A percentile compares a stretch with the other conserved stretches of the same genome.
phyloP scores from a whole-genome alignment of 2,329 filamentous ascomycete species.

The Fusarium musae region DNA sequence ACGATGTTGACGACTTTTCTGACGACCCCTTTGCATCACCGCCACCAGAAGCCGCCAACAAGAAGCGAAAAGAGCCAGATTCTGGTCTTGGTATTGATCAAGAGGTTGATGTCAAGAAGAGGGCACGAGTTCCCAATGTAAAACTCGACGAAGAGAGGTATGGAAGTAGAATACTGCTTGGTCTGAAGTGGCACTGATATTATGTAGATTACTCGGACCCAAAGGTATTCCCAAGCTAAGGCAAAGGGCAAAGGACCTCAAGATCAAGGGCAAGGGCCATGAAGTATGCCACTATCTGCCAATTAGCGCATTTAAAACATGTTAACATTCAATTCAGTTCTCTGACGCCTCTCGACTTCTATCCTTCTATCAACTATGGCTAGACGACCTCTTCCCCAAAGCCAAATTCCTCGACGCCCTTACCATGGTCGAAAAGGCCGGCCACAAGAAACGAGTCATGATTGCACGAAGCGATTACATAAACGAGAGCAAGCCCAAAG shows the following conservation, averaged over 20 bases:
- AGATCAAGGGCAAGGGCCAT: conserved; percentile 92
- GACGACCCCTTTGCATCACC: conserved; percentile 62
- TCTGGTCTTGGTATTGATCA: conserved; percentile 82
- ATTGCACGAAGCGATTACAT: conserved; percentile 85
- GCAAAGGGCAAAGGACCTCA: conserved; percentile 75
- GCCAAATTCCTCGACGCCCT: conserved; percentile 93
- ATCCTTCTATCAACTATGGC: conserved; percentile 94
- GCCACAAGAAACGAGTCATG: conserved; percentile 83
- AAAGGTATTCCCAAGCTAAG: conserved; percentile 86
- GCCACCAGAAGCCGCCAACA: conserved; percentile 53
- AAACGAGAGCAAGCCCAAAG: conserved; percentile 73
- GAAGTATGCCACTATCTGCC: conserved; percentile 67
- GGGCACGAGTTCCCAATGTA: conserved; percentile 74
- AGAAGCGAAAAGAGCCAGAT: conserved; percentile 61
- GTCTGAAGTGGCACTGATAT: neutral
- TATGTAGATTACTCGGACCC: conserved; percentile 77
- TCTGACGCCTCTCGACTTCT: conserved; percentile 84
- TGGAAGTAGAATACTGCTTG: neutral
- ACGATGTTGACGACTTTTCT: conserved; percentile 69
- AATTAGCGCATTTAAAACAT: neutral
- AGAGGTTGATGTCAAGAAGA: conserved; percentile 84
- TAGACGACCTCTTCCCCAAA: conserved; percentile 94
- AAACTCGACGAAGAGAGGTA: conserved; percentile 88
- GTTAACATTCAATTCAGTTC: conserved; percentile 65
- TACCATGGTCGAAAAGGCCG: conserved; percentile 90